Evolutionary conservation across 129 eudicot species (phyloP), one percentile per base, ranked within the genome.

Genomic region (Helichrysum umbraculigerum): DNA sequence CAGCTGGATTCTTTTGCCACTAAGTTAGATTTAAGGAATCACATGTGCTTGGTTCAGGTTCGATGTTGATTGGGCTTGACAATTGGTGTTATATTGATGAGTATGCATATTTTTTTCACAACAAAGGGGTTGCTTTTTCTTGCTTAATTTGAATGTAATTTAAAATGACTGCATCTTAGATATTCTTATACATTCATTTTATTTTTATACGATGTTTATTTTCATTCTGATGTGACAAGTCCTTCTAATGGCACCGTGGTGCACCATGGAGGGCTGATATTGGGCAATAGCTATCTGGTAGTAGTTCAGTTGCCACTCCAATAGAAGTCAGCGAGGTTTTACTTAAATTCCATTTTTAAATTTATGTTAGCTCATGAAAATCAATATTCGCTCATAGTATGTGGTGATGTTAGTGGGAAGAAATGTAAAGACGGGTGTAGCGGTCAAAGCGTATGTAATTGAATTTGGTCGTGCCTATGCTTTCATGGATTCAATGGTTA

Each of bases 261-360:
- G 97, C 99, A 69, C 99, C 99, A 41, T 94, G 99, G 99, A 91
- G 89, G 79, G 88, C 96, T 75, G 88, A 88, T 67, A 84, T 94
- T 65, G 97, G 99, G 29, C 85, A 83, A 28, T 94, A 96, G 97
- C 77, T 94, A 81, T 84, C 93, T 72, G 97, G 93, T 37, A 91
- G 99, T 85, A 76, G 80, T 83, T 59, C 96, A 72, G 76, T 87
- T 81, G 78, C 76, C 39, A 37, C 63, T 35, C 87, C 78, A 41
- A 79, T 87, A 30, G 84, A 87, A 50, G 79, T 94, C 80, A 47
- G 76, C n/a, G 99, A 94, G 99, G 97, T 94, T 80, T 28, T 59
- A 52, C 32, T 58, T 62, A 39, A 50, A 7, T 66, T 74, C 6
- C 35, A 25, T 56, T 30, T 5, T 73, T 54, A 12, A 2, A 28